Evolutionary conservation across 2,329 filamentous ascomycete species (phyloP).

Genomic region (Colletotrichum tofieldiae): DNA sequence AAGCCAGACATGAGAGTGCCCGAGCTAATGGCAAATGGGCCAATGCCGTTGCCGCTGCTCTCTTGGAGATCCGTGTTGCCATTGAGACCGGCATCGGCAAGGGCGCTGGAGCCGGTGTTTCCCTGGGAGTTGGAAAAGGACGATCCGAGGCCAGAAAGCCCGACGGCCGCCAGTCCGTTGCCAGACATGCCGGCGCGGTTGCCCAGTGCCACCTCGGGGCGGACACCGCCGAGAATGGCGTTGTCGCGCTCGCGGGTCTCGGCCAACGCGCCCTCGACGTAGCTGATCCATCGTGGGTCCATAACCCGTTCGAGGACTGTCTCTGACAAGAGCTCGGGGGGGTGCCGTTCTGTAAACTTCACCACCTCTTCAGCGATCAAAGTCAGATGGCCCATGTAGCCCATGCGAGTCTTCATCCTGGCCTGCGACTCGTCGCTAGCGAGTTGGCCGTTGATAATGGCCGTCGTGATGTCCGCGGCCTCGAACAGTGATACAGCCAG

Average conservation of each 20-base stretch:
- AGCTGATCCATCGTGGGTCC: conserved; percentile 92
- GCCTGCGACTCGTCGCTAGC: conserved; percentile 89
- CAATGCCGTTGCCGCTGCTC: conserved; percentile 76
- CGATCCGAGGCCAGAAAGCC: conserved; percentile 58
- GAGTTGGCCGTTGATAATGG: conserved; percentile 92
- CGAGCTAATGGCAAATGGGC: conserved; percentile 80
- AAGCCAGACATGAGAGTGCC: conserved; percentile 90
- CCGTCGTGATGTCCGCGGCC: conserved; percentile 88
- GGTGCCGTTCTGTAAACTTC: conserved; percentile 96
- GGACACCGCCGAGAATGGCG: conserved; percentile 95
- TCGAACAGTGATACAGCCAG: conserved; percentile 95
- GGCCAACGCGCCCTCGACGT: conserved; percentile 92
- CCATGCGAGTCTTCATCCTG: conserved; percentile 89
- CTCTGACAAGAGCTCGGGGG: conserved; percentile 88
- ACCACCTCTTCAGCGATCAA: conserved; percentile 98
- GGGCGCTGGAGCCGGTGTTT: conserved; percentile 39
- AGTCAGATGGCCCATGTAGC: conserved; percentile 98
- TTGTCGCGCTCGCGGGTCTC: conserved; percentile 97
- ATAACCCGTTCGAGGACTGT: conserved; percentile 90
- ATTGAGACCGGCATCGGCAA: conserved; percentile 44
- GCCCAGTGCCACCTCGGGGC: conserved; percentile 90
- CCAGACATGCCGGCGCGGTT: conserved; percentile 75
- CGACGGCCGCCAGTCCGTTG: conserved; percentile 59
- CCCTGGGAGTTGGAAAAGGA: conserved; percentile 50
- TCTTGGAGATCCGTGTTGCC: conserved; percentile 75